These are phyloP conservation scores for Seminavis robusta DNA, from an alignment of 108 stramenopile genomes.

Conservation along the genomic window DNA sequence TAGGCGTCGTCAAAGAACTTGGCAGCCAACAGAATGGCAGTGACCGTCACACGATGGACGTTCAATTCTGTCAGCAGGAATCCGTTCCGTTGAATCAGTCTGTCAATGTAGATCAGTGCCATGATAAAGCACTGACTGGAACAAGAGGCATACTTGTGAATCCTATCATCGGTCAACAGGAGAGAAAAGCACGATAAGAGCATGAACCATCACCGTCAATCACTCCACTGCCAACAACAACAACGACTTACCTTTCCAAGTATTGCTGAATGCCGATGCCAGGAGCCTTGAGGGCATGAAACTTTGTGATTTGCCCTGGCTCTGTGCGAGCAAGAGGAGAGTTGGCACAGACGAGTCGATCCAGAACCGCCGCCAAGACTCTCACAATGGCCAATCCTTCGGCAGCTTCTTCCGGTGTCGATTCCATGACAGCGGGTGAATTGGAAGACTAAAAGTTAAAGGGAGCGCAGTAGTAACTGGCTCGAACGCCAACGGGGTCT, in stretches of 20 bases:
- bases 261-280: constrained; percentile 88
- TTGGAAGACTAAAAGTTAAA: too few species aligned
- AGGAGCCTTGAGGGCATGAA: constrained; percentile 94
- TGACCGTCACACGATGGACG: constrained; percentile 96
- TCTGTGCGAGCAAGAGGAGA: constrained; percentile 45
- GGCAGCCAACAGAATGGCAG: constrained; percentile 92
- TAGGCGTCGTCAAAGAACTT: constrained; percentile 99
- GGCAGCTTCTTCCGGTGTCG: constrained; percentile 58
- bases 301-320: constrained; percentile 88
- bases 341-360: constrained; percentile 74
- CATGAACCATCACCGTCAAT: neutral
- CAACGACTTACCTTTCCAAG: constrained; percentile 78
- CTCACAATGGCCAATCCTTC: constrained; percentile 70
- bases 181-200: neutral
- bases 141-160: constrained; percentile 95
- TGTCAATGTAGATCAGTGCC: constrained; percentile 97
- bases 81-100: constrained; percentile 92
- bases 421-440: too few species aligned
- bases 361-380: constrained; percentile 82
- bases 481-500: neutral
- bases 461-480: too few species aligned
- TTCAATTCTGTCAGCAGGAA: constrained; percentile 93
- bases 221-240: too few species aligned
- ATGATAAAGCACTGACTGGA: constrained; percentile 96
- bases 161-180: constrained; percentile 30